Conservation (phyloP, 805 yeast genomes). For the Jamesozyma rosinii region DNA sequence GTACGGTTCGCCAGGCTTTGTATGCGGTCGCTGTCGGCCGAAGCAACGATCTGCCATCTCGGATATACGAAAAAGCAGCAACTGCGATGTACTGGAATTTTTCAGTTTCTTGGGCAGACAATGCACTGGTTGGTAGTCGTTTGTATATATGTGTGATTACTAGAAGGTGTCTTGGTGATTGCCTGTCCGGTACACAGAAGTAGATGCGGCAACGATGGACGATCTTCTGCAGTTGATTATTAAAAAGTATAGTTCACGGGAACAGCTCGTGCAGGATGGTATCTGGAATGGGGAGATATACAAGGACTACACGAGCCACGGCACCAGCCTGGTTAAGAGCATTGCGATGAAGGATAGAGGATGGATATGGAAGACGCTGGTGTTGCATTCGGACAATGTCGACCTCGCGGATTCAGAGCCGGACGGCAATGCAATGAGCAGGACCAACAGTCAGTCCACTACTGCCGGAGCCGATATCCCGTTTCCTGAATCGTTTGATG, state of each 20-base stretch:
- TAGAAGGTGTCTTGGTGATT: too few species aligned
- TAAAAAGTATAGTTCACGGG: conserved; percentile 19
- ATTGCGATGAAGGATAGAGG: conserved; percentile 14
- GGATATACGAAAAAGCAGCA: too few species aligned
- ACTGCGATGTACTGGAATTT: too few species aligned
- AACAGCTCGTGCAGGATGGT: conserved; percentile 22
- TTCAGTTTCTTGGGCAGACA: too few species aligned
- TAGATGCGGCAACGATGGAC: too few species aligned
- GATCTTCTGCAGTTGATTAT: conserved; percentile 9
- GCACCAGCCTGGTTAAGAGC: not conserved
- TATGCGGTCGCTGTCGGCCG: too few species aligned
- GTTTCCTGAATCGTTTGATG: not conserved
- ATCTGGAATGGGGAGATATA: conserved; percentile 27
- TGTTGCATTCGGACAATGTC: conserved; percentile 12
- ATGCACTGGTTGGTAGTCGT: too few species aligned
- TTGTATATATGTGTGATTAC: too few species aligned
- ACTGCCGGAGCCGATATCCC: not conserved
- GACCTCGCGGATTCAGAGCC: not conserved
- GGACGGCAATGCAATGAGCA: not conserved
- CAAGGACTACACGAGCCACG: conserved; percentile 2
- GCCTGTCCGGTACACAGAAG: too few species aligned
- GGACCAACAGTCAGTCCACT: not conserved
- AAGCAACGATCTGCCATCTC: too few species aligned
- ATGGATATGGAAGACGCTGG: conserved; percentile 28
- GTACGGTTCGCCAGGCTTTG: too few species aligned